These are phyloP conservation scores for Neocallimastix lanati DNA, from an alignment of 192 early-diverging fungal genomes.

Conservation along the genomic window DNA sequence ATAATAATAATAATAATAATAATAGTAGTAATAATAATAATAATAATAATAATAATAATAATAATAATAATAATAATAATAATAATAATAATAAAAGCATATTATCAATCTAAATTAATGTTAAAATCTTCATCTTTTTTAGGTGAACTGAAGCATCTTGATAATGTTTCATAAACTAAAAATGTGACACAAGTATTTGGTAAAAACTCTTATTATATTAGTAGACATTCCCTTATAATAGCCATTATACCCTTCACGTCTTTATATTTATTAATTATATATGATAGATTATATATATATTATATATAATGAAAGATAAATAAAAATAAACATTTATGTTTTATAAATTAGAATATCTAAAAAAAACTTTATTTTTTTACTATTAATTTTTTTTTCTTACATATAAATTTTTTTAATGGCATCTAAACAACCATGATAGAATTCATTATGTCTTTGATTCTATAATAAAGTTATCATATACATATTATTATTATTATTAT, in stretches of 20 bases:
- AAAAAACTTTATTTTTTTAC: no score
- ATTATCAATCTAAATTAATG: neutral
- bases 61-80: no score
- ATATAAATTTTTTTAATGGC: neutral
- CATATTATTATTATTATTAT: no score
- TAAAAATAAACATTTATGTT: no score
- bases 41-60: no score
- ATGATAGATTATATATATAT: no score
- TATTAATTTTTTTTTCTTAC: neutral
- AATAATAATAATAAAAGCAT: no score
- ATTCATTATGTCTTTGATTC: neutral
- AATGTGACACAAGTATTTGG: neutral
- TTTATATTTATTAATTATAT: neutral
- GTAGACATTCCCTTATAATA: neutral
- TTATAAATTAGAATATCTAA: no score
- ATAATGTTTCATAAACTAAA: neutral
- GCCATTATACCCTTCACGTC: neutral
- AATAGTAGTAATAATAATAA: no score
- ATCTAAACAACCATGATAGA: neutral
- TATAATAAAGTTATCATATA: neutral
- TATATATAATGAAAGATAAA: no score
- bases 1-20: no score
- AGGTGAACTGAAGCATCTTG: neutral
- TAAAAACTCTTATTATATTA: neutral
- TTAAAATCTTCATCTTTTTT: neutral